A percentile compares a stretch with the other conserved stretches of the same genome.
These are phyloP conservation scores for Saccharomycopsis microspora DNA, from an alignment of 805 yeast species.

Conservation along the genomic window DNA sequence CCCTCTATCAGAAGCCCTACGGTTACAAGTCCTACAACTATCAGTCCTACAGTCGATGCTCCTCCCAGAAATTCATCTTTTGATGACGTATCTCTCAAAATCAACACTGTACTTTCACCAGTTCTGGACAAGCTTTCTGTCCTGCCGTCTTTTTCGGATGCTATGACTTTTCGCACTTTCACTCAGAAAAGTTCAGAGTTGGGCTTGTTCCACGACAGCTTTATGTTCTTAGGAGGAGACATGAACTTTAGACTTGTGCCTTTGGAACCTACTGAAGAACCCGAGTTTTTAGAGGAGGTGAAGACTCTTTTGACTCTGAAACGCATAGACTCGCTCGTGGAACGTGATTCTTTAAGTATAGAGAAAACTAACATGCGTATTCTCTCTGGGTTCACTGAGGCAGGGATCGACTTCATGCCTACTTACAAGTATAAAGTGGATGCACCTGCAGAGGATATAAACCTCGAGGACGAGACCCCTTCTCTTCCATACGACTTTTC, in stretches of 20 bases:
- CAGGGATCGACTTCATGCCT: conserved; percentile 37
- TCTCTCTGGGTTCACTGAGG: conserved; percentile 36
- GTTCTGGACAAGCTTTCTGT: background rate
- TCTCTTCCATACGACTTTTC: conserved; percentile 21
- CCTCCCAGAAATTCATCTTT: no score
- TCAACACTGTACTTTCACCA: background rate
- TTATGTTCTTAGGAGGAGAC: conserved; percentile 38
- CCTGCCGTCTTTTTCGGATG: conserved; percentile 2
- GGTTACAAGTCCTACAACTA: no score
- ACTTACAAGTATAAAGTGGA: conserved; percentile 33
- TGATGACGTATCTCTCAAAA: no score
- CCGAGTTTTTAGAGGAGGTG: conserved; percentile 12
- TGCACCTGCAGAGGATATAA: background rate
- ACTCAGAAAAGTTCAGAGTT: background rate
- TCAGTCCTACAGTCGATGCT: no score
- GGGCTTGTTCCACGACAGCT: conserved; percentile 17
- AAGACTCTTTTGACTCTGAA: conserved; percentile 21
- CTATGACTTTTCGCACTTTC: conserved; percentile 7
- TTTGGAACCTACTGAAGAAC: background rate
- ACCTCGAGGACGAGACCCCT: conserved; percentile 3
- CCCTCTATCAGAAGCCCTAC: background rate
- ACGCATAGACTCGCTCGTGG: conserved; percentile 26
- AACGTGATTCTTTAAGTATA: conserved; percentile 32
- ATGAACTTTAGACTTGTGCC: conserved; percentile 35
- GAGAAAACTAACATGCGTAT: conserved; percentile 26